Conservation (phyloP, 129 eudicot species). For the Ambrosia trifida region DNA sequence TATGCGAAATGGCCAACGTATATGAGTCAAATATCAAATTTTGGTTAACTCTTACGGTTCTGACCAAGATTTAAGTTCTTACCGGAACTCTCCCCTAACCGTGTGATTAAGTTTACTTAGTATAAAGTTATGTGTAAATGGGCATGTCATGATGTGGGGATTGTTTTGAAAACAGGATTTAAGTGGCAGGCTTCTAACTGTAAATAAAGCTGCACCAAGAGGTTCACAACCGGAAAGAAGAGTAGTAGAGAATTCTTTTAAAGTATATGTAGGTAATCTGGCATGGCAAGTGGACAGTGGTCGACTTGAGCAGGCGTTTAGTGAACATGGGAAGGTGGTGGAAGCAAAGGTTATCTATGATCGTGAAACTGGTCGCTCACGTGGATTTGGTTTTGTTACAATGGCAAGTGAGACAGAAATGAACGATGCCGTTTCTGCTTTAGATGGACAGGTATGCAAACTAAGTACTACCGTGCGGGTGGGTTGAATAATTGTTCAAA, state of each 20-base stretch:
- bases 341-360: conserved; percentile 59
- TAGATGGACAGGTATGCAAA: conserved; percentile 62
- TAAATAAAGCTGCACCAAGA: conserved; percentile 69
- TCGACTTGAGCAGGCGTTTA: conserved; percentile 49
- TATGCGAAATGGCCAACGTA: background rate
- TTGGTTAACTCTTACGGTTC: background rate
- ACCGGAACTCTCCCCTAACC: too few relatives aligned
- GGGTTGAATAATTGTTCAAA: background rate
- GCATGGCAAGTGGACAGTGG: conserved; percentile 61
- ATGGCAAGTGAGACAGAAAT: conserved; percentile 59
- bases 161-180: conserved; percentile 42
- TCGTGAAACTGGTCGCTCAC: conserved; percentile 64
- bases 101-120: background rate
- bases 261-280: conserved; percentile 61
- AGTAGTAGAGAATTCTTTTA: conserved; percentile 40
- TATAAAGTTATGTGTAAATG: conserved; percentile 14
- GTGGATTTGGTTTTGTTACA: conserved; percentile 69
- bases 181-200: conserved; percentile 54
- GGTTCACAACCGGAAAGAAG: conserved; percentile 55
- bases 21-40: background rate
- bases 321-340: conserved; percentile 58
- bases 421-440: conserved; percentile 65
- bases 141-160: conserved; percentile 15
- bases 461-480: background rate
- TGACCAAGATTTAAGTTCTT: background rate